These are phyloP conservation scores for Waltiozyma solani DNA, from an alignment of 1,139 yeast species.

Conservation along the genomic window DNA sequence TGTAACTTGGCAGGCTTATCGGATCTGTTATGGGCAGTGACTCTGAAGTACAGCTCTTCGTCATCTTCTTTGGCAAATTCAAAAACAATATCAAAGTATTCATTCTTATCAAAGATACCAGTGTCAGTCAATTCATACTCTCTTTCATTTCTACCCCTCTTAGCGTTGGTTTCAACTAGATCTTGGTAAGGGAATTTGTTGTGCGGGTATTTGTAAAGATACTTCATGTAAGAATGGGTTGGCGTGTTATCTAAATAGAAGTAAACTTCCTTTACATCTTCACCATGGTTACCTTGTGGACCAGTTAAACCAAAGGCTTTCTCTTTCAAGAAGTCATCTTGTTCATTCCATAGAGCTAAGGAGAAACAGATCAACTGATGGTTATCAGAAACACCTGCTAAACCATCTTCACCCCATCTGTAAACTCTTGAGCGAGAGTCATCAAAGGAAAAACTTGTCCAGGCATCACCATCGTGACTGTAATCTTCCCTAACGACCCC, in stretches of 20 bases:
- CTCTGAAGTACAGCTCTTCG: slow-evolving; percentile 71
- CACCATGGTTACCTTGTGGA: slow-evolving; percentile 93
- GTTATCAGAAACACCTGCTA: slow-evolving; percentile 85
- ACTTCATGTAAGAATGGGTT: slow-evolving; percentile 89
- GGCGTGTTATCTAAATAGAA: slow-evolving; percentile 88
- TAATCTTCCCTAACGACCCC: slow-evolving; percentile 76
- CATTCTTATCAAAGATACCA: slow-evolving; percentile 64
- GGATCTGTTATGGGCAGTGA: slow-evolving; percentile 86
- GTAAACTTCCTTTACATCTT: slow-evolving; percentile 75
- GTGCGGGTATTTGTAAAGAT: slow-evolving; percentile 88
- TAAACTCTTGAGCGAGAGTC: slow-evolving; percentile 77
- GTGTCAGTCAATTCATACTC: slow-evolving; percentile 76
- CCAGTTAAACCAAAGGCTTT: slow-evolving; percentile 86
- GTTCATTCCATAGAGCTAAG: slow-evolving; percentile 87
- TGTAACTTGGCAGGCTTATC: slow-evolving; percentile 81
- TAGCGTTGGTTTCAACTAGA: slow-evolving; percentile 58
- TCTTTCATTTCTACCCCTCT: slow-evolving; percentile 40
- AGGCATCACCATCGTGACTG: slow-evolving; percentile 81
- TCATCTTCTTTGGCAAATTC: slow-evolving; percentile 87
- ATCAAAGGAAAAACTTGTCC: slow-evolving; percentile 87
- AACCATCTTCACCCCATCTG: slow-evolving; percentile 96
- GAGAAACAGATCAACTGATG: slow-evolving; percentile 69
- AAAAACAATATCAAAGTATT: slow-evolving; percentile 83
- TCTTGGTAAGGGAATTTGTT: slow-evolving; percentile 74
- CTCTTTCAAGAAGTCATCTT: slow-evolving; percentile 81